Conservation (phyloP, 805 yeast genomes). For the Ogataea methylovora region DNA sequence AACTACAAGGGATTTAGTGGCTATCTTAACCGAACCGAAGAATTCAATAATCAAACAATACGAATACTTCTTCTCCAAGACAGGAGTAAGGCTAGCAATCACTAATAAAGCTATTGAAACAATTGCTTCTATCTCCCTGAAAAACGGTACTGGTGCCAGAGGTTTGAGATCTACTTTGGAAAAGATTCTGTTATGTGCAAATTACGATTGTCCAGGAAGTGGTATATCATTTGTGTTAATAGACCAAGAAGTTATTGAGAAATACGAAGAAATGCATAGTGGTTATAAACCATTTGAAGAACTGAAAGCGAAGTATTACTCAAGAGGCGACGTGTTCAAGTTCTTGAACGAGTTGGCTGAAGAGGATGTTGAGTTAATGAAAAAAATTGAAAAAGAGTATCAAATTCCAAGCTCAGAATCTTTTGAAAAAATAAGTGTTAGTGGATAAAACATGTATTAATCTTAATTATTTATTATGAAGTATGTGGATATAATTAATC, state of each 20-base stretch:
- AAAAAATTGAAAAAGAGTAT: constrained; percentile 24
- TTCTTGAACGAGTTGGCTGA: constrained; percentile 31
- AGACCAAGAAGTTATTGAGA: constrained; percentile 34
- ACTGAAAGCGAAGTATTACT: constrained; percentile 35
- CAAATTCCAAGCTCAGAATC: constrained; percentile 10
- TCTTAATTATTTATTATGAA: no score
- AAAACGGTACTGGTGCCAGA: constrained; percentile 55
- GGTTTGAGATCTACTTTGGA: constrained; percentile 52
- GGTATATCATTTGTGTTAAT: constrained; percentile 43
- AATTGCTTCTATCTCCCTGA: constrained; percentile 40
- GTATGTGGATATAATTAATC: no score
- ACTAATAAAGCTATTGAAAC: constrained; percentile 40
- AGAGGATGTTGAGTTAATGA: constrained; percentile 35
- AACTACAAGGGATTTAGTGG: constrained; percentile 34
- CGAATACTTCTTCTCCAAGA: constrained; percentile 43
- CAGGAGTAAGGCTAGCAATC: constrained; percentile 42
- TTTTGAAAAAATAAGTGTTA: no score
- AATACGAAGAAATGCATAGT: constrained; percentile 24
- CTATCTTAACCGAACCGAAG: constrained; percentile 47
- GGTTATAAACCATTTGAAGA: constrained; percentile 3
- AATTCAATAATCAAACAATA: constrained; percentile 49
- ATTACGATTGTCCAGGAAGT: constrained; percentile 55
- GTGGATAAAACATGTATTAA: no score
- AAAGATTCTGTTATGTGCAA: constrained; percentile 39
- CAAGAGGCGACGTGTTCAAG: constrained; percentile 33